Conservation (phyloP, 257 asterid species). For the Nemophila menziesii region DNA sequence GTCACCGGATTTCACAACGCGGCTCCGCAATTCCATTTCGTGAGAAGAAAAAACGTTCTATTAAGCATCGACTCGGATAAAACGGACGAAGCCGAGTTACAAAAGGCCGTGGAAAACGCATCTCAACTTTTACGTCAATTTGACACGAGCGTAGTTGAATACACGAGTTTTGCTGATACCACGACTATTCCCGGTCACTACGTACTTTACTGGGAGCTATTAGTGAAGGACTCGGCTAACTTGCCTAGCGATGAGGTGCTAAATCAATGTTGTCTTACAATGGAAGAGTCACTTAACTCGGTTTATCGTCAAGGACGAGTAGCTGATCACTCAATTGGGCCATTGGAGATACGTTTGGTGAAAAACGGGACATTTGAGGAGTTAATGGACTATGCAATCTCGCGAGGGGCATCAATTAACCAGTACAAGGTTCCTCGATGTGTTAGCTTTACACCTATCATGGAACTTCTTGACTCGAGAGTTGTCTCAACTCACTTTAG, state of each 20-base stretch:
- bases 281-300: constrained; percentile 91
- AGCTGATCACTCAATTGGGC: constrained; percentile 76
- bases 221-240: constrained; percentile 39
- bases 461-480: constrained; percentile 84
- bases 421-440: constrained; percentile 95
- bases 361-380: constrained; percentile 84
- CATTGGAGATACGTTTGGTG: constrained; percentile 86
- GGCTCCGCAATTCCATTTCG: constrained; percentile 83
- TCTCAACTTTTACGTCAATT: constrained; percentile 30
- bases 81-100: constrained; percentile 91
- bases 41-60: constrained; percentile 71
- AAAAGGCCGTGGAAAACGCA: constrained; percentile 65
- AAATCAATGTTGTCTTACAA: constrained; percentile 55
- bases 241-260: constrained; percentile 35
- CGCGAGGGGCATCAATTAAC: constrained; percentile 91
- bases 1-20: constrained; percentile 90
- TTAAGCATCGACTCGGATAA: constrained; percentile 89
- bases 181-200: constrained; percentile 86
- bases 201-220: constrained; percentile 82
- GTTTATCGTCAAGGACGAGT: constrained; percentile 92
- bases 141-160: constrained; percentile 77
- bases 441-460: constrained; percentile 70
- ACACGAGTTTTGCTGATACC: constrained; percentile 88
- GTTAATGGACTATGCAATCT: constrained; percentile 90
- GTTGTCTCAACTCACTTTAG: constrained; percentile 75